Base-by-base conservation (phyloP, 2,329 filamentous ascomycete genomes). In the Aspergillus spinulosporus region DNA sequence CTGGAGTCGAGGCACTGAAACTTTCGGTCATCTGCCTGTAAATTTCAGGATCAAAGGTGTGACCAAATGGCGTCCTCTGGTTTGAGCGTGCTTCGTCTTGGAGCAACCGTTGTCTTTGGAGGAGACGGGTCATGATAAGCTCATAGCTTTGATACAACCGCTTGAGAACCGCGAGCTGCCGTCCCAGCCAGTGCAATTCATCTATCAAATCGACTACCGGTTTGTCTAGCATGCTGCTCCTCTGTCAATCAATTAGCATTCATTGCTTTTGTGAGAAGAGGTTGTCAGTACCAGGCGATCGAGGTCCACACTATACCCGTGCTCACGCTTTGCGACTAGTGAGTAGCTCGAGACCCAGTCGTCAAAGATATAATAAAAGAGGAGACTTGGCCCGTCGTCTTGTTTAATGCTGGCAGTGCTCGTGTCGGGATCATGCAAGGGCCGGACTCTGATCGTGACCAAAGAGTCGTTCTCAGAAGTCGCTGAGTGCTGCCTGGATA, bases 281-380 rank as follows among this genome's bases (percentile, higher is more conserved):
- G 28, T 7, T 40, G 36, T 40, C 62, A 70, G 61, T 68, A 83
- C 81, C 64, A 86, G 65, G 32, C 72, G 64, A 57, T 84, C 79
- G 15, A 88, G 73, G 49, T 69, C 64, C 14, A 72, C 68, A 3
- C 76, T 76, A 49, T 81, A 81, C 48, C 74, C 75, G 59, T 80
- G 77, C 58, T 86, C 82, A 52, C 80, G 77, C 21, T 81, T 78
- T 3, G 83, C 81, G 46, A 87, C 80, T 8, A 87, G 74, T 36
- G 79, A 79, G 66, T 85, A 87, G 50, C 81, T 85, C 8, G 84
- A 83, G 49, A 82, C 79, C 84, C 84, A 87, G 66, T 87, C 85
- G 65, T 88, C 85, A 63, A 87, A 88, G 2, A 88, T 76, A 67
- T 87, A 87, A 65, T 86, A 87, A 67, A 87, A 85, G 2, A 88